These are phyloP conservation scores for Coffea canephora DNA, from an alignment of 257 asterid genomes.

Conservation along the genomic window DNA sequence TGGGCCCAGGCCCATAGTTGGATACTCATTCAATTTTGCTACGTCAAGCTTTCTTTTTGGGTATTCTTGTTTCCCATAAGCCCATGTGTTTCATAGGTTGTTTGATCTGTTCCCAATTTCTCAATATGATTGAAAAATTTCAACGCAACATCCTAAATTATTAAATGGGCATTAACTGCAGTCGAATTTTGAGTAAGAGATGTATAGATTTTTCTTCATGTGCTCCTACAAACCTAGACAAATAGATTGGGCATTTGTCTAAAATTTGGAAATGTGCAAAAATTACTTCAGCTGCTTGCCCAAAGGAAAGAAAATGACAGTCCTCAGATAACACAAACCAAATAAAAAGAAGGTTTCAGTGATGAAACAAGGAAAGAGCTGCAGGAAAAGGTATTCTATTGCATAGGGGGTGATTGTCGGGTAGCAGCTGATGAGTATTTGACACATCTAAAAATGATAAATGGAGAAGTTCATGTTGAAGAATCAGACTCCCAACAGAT, in stretches of 20 bases:
- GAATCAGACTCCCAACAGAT: not conserved
- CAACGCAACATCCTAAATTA: not conserved
- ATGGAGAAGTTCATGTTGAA: too few relatives aligned
- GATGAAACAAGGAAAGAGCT: not conserved
- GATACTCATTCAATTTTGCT: not conserved
- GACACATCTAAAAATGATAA: not conserved
- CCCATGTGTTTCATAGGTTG: not conserved
- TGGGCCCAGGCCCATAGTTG: too few relatives aligned
- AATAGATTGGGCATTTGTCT: not conserved
- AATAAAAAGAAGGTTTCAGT: not conserved
- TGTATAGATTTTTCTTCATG: not conserved
- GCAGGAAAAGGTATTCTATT: not conserved
- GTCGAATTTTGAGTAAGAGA: not conserved
- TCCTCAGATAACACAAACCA: not conserved
- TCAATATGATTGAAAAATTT: not conserved
- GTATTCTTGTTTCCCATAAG: not conserved
- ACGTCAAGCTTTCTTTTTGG: not conserved
- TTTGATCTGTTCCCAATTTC: not conserved
- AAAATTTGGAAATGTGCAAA: not conserved
- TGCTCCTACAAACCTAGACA: not conserved
- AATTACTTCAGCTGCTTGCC: not conserved
- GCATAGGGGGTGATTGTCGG: not conserved
- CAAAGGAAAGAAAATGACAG: not conserved
- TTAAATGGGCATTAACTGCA: not conserved
- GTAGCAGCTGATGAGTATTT: not conserved